These are phyloP conservation scores for Cryphonectria naterciae DNA, from an alignment of 2,329 filamentous ascomycete genomes.

Conservation along the genomic window DNA sequence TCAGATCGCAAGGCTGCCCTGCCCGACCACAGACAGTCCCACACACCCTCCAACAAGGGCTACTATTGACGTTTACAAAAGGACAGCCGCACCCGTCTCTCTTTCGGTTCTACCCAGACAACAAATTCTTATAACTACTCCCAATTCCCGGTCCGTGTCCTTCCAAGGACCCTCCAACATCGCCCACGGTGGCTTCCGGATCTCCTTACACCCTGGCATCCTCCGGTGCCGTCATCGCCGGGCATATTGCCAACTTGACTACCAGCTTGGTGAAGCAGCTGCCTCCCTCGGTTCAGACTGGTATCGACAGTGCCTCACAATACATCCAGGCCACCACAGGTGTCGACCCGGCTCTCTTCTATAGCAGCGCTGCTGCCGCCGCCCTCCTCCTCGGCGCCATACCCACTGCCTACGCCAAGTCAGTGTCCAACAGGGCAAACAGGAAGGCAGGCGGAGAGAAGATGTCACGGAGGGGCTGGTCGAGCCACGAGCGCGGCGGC, in stretches of 20 bases:
- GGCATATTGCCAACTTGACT: conserved; percentile 58
- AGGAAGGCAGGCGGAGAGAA: conserved; percentile 31
- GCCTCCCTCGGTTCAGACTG: conserved; percentile 52
- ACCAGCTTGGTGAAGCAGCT: conserved; percentile 46
- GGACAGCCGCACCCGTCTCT: conserved; percentile 2
- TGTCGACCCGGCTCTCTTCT: conserved; percentile 52
- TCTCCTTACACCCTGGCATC: conserved; percentile 59
- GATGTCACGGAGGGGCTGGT: conserved; percentile 61
- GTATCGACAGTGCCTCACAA: conserved; percentile 58
- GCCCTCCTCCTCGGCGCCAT: conserved; percentile 54
- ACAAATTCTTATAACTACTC: not conserved
- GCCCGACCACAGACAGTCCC: not conserved
- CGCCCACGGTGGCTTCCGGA: conserved; percentile 65
- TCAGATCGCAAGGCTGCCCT: not conserved
- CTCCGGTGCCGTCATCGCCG: conserved; percentile 57
- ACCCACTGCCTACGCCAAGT: conserved; percentile 39
- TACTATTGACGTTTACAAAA: not conserved
- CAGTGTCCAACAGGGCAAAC: conserved; percentile 32
- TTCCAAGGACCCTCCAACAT: conserved; percentile 46
- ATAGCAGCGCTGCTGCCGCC: conserved; percentile 55
- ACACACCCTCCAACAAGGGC: not conserved
- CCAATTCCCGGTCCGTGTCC: conserved; percentile 39
- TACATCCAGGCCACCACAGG: conserved; percentile 57
- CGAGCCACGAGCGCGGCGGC: conserved; percentile 43
- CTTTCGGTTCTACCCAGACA: conserved; percentile 6